Evolutionary conservation across 106 monocot genomes (phyloP).

Genomic region (Platanthera zijinensis): DNA sequence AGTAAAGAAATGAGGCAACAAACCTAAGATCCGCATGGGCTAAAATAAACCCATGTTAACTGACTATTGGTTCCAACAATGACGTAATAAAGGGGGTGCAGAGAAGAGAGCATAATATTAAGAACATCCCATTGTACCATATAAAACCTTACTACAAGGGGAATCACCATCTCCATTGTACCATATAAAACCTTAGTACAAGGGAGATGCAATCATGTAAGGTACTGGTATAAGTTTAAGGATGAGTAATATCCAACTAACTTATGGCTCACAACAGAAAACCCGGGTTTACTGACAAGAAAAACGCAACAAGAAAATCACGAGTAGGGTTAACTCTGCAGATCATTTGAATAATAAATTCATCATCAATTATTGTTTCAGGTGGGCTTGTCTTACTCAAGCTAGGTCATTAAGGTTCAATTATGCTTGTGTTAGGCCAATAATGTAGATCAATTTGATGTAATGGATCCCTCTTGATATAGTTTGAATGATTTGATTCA

Average conservation of each 20-base stretch:
- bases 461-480: neutral
- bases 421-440: neutral
- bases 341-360: neutral
- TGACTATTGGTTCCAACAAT: too few species aligned
- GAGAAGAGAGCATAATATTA: too few species aligned
- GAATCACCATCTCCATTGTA: too few species aligned
- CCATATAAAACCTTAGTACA: too few species aligned
- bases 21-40: too few species aligned
- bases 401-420: neutral
- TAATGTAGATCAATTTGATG: neutral
- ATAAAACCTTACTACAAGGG: too few species aligned
- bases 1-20: too few species aligned
- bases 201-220: neutral
- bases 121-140: too few species aligned
- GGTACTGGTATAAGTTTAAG: neutral
- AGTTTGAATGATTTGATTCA: neutral
- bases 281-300: neutral
- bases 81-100: too few species aligned
- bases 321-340: neutral
- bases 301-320: neutral
- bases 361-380: neutral
- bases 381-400: neutral
- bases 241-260: neutral
- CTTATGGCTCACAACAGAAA: neutral
- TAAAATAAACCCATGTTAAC: too few species aligned